These are phyloP conservation scores for Poteriospumella lacustris DNA, from an alignment of 108 stramenopile genomes.

Conservation along the genomic window DNA sequence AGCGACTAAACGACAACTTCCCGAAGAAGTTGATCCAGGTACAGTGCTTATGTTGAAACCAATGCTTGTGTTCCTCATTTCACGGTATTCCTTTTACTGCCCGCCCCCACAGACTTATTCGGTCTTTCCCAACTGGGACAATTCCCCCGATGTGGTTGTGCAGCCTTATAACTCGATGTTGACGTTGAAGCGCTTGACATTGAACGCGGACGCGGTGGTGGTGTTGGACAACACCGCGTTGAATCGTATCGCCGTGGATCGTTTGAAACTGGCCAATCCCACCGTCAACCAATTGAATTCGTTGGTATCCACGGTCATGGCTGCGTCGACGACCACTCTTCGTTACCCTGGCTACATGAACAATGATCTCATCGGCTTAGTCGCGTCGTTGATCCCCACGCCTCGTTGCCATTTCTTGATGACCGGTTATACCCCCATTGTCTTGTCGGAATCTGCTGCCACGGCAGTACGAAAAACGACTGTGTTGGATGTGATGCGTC, in stretches of 20 bases:
- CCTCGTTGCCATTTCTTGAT: conserved; percentile 96
- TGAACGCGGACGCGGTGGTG: conserved; percentile 39
- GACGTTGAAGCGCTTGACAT: conserved; percentile 82
- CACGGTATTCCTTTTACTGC: too few relatives aligned
- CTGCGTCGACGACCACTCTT: conserved; percentile 90
- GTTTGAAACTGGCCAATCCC: conserved; percentile 81
- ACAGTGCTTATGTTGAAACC: not conserved
- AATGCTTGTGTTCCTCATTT: too few relatives aligned
- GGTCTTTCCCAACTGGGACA: conserved; percentile 94
- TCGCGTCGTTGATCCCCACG: conserved; percentile 90
- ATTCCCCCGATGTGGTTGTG: conserved; percentile 84
- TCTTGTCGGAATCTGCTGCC: conserved; percentile 42
- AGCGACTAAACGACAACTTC: conserved; percentile 94
- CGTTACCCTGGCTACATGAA: conserved; percentile 98
- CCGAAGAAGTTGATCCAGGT: conserved; percentile 88
- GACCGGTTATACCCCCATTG: conserved; percentile 94
- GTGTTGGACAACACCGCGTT: conserved; percentile 50
- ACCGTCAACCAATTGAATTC: conserved; percentile 90
- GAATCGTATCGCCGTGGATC: conserved; percentile 82
- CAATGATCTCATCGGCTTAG: conserved; percentile 91
- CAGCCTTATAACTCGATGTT: conserved; percentile 95
- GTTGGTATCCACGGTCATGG: conserved; percentile 95
- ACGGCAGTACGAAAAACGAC: conserved; percentile 86
- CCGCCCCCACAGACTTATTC: conserved; percentile 96
- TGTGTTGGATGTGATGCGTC: conserved; percentile 96